A percentile compares a stretch with the other conserved stretches of the same genome.
phyloP scores from a whole-genome alignment of 805 yeast species.

The Jamesozyma hellenica region DNA sequence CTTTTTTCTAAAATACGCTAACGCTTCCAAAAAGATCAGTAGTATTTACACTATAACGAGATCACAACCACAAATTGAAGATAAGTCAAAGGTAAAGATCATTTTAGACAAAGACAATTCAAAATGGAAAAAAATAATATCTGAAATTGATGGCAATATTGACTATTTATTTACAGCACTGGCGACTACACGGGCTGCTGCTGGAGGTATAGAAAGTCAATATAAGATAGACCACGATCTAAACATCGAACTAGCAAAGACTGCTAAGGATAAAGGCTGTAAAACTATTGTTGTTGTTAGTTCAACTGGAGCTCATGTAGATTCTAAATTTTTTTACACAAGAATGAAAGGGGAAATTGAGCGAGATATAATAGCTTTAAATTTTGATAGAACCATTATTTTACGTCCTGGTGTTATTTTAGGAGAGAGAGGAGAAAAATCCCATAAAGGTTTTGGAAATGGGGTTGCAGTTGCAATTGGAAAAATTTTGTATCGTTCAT shows the following conservation, averaged over 20 bases:
- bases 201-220: conserved; percentile 66
- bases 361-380: conserved; percentile 48
- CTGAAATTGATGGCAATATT: conserved; percentile 16
- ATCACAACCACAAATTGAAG: conserved; percentile 28
- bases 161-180: conserved; percentile 51
- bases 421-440: conserved; percentile 43
- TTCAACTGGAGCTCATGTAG: conserved; percentile 49
- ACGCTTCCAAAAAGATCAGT: conserved; percentile 28
- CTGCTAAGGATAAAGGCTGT: conserved; percentile 62
- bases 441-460: conserved; percentile 32
- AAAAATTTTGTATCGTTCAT: conserved; percentile 27
- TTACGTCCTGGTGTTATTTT: conserved; percentile 67
- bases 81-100: conserved; percentile 27
- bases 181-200: conserved; percentile 66
- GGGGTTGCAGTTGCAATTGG: conserved; percentile 29
- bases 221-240: conserved; percentile 64
- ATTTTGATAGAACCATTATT: conserved; percentile 63
- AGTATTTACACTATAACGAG: conserved; percentile 45
- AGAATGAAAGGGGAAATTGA: conserved; percentile 71
- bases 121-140: conserved; percentile 41
- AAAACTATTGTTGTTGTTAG: conserved; percentile 60
- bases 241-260: conserved; percentile 57
- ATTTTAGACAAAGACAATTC: conserved; percentile 37
- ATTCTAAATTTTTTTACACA: conserved; percentile 51
- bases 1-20: conserved; percentile 40